Base-by-base conservation (phyloP, 352 stramenopile genomes). In the Pythium plurisporium region DNA sequence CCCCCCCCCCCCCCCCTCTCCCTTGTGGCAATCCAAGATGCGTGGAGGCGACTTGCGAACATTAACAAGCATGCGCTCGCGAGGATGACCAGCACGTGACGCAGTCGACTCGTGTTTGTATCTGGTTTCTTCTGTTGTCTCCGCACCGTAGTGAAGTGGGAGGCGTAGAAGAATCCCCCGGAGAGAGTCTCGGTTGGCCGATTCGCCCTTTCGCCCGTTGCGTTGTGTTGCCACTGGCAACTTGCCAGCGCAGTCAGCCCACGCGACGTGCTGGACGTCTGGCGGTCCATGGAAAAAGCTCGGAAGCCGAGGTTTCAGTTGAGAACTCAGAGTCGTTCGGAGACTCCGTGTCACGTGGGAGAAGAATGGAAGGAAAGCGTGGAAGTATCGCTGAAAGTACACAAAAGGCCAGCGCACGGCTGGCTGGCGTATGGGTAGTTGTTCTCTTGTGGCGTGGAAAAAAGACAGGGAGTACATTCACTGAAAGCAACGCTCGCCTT, bases 131-230 rank as follows among this genome's bases (percentile, higher is more conserved):
- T n/a, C n/a, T n/a, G n/a, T n/a, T n/a, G n/a, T n/a, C n/a, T n/a
- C n/a, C n/a, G n/a, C n/a, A n/a, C n/a, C n/a, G n/a, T n/a, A n/a
- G n/a, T n/a, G n/a, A n/a, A n/a, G n/a, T n/a, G n/a, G n/a, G n/a
- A n/a, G n/a, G n/a, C n/a, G n/a, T n/a, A n/a, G n/a, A n/a, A n/a
- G n/a, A n/a, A 38, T 10, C 15, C 33, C 33, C 33, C 10, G 33
- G 15, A 10, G 33, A 15, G 33, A 38, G 15, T 15, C 33, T 38
- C 19, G 41, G 15, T 31, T 56, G 49, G 33, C 49, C 49, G 27
- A 45, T 56, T 56, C 49, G 49, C 38, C 38, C 19, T 45, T 17
- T 45, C n/a, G 38, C 19, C 14, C 14, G n/a, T 23, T 23, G 38
- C n/a, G n/a, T n/a, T 12, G 38, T n/a, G 38, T 23, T 9, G 14